These are phyloP conservation scores for Cucurbita pepo DNA, from an alignment of 306 rosid genomes.

Conservation along the genomic window DNA sequence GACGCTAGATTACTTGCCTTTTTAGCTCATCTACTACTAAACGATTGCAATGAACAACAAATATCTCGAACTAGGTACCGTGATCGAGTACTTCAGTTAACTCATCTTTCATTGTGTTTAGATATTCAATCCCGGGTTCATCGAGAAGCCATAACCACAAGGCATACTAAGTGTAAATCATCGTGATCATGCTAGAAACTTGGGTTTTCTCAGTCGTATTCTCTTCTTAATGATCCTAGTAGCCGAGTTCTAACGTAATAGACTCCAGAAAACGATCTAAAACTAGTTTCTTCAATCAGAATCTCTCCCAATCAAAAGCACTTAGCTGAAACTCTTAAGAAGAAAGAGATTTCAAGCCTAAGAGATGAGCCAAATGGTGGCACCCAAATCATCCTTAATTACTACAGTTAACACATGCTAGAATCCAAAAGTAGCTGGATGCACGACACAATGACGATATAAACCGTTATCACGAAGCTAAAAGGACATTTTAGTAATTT, in stretches of 20 bases:
- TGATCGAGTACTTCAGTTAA: background rate
- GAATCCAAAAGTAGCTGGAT: background rate
- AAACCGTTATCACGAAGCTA: background rate
- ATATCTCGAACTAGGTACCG: background rate
- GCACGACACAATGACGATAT: too few species aligned
- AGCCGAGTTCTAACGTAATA: background rate
- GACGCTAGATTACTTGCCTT: background rate
- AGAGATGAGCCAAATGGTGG: background rate
- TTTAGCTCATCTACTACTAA: background rate
- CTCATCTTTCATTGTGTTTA: background rate
- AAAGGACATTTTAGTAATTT: background rate
- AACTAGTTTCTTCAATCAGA: background rate
- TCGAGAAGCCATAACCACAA: background rate
- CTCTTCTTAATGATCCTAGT: background rate
- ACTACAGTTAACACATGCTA: background rate
- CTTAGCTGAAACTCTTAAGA: background rate
- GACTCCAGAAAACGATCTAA: background rate
- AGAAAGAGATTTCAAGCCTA: background rate
- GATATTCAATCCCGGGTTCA: background rate
- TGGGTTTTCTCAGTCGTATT: too few species aligned
- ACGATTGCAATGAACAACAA: background rate
- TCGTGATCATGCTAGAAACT: background rate
- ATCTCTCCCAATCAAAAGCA: background rate
- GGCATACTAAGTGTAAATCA: background rate
- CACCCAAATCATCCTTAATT: background rate